These are phyloP conservation scores for Pseudozyma sp. DNA, from an alignment of 1,284 basidiomycete species.

Conservation along the genomic window DNA sequence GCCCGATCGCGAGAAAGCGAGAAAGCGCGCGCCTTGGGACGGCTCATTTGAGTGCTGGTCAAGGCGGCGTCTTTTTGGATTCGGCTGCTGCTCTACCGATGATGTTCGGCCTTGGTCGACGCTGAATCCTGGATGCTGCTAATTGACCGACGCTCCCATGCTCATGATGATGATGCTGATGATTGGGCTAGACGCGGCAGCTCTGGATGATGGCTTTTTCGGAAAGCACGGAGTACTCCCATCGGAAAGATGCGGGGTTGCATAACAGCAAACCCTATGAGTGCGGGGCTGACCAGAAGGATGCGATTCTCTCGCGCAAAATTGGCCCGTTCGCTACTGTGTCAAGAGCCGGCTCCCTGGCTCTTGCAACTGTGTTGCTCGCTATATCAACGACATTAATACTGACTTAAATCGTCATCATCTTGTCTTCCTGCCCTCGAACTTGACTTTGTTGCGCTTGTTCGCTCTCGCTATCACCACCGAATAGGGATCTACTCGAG, in stretches of 20 bases:
- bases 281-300: neutral
- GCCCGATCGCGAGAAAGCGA: too few relatives aligned
- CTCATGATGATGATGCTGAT: too few relatives aligned
- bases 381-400: conserved; percentile 8
- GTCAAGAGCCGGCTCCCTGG: neutral
- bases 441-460: neutral
- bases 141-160: too few relatives aligned
- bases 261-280: conserved; percentile 7
- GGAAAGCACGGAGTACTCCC: conserved; percentile 12
- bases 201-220: neutral
- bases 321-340: neutral
- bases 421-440: neutral
- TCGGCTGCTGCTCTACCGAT: too few relatives aligned
- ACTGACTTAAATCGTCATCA: neutral
- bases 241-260: conserved; percentile 46
- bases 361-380: neutral
- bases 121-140: too few relatives aligned
- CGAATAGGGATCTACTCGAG: conserved; percentile 29
- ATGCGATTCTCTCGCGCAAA: neutral
- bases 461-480: neutral
- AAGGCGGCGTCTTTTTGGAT: too few relatives aligned
- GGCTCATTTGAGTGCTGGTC: too few relatives aligned
- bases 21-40: too few relatives aligned
- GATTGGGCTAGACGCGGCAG: too few relatives aligned
- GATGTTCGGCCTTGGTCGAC: too few relatives aligned